Base-by-base conservation (phyloP, 257 asterid species). In the Solanum virginianum region DNA sequence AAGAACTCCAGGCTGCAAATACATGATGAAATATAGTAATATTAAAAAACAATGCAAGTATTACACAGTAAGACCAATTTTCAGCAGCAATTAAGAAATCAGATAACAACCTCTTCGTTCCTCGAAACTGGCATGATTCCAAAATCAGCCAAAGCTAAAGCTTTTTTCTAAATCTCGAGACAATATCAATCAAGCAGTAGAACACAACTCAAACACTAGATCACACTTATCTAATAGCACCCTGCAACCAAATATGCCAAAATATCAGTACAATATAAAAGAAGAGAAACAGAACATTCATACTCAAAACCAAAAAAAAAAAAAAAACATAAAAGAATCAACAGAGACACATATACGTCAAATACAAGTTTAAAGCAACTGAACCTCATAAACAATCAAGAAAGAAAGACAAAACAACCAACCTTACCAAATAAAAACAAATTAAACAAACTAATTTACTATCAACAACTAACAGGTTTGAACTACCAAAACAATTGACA, bases 1-100 rank as follows among this genome's bases (percentile, higher is more conserved):
- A 74, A 88, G 54, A 45, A 87, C 85, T 85, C 91, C 89, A 85
- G 90, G 84, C 94, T 94, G 91, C 86, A 89, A 71, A 87, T 32
- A 66, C 80, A 83, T 24, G 63, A 83, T 2, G 62, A 39, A 83
- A 43, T 68, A 43, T 20, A 68, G 14, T 36, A 10, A 83, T 12
- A 51, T 12, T 68, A 20, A 53, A 68, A n/a, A 12, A 45, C 43
- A 54, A 16, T 32, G 69, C 24, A 83, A 68, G 41, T 55, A 83
- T 53, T 29, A 29, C 24, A 66, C 10, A 66, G 16, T 49, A 16
- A 24, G 14, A 29, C 39, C 18, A 68, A 53, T 82, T 57, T 81
- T 82, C 55, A 83, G 11, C 29, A 51, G 49, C 10, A 68, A 83
- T 51, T 51, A 80, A 83, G 47, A 60, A 18, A 45, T 18, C 51